Conservation (phyloP, 2,329 filamentous ascomycete genomes). For the Ophiostoma populinum region DNA sequence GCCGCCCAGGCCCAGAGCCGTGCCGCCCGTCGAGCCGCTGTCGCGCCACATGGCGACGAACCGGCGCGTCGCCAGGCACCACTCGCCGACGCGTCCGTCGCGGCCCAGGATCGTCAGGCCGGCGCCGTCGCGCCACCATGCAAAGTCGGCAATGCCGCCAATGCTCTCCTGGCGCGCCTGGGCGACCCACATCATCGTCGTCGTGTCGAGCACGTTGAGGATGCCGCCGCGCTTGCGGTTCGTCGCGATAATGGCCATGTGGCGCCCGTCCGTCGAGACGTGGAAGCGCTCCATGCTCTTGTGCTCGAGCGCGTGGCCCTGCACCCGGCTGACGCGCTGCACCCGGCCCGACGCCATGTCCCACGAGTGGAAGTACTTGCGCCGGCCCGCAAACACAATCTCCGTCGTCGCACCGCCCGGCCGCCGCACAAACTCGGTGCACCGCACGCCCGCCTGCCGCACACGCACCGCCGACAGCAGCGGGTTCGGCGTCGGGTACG, state of each 20-base stretch:
- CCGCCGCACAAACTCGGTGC: conserved; percentile 58
- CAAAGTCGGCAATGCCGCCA: conserved; percentile 76
- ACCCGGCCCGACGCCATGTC: conserved; percentile 66
- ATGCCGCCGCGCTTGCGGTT: conserved; percentile 73
- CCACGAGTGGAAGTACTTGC: conserved; percentile 90
- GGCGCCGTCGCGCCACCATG: conserved; percentile 76
- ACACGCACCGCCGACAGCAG: conserved; percentile 81
- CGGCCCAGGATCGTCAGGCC: conserved; percentile 71
- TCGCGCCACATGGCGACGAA: conserved; percentile 77
- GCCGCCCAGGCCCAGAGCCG: conserved; percentile 64
- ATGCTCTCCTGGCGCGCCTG: conserved; percentile 67
- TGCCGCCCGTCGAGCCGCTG: conserved; percentile 74
- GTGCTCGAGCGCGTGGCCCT: conserved; percentile 65
- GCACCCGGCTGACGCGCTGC: conserved; percentile 62
- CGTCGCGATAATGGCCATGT: conserved; percentile 69
- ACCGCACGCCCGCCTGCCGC: conserved; percentile 65
- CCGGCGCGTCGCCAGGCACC: conserved; percentile 48
- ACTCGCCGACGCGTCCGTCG: conserved; percentile 83
- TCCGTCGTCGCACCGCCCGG: conserved; percentile 27
- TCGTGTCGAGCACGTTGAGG: conserved; percentile 67
- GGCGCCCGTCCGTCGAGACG: conserved; percentile 68
- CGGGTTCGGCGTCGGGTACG: conserved; percentile 65
- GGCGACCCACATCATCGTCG: conserved; percentile 73
- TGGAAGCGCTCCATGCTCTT: conserved; percentile 83
- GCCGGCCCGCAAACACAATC: conserved; percentile 75